Conservation (phyloP, 176 grass and related monocot genomes). For the Themeda triandra region DNA sequence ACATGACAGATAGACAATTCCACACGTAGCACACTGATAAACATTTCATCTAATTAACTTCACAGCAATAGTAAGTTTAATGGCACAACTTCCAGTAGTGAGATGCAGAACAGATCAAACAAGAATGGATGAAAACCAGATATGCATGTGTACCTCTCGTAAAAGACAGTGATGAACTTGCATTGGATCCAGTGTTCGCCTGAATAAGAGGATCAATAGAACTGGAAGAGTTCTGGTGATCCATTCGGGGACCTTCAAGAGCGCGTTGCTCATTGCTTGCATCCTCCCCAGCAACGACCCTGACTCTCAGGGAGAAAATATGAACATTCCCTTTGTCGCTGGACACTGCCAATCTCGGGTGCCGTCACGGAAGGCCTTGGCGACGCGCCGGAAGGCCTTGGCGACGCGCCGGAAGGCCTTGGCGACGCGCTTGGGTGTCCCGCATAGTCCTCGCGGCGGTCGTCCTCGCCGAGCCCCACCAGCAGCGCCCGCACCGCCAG, state of each 20-base stretch:
- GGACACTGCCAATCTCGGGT: constrained; percentile 73
- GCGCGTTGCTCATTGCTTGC: constrained; percentile 36
- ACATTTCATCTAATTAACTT: background rate
- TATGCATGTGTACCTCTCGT: constrained; percentile 57
- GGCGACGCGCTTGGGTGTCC: too few species aligned
- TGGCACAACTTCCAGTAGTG: background rate
- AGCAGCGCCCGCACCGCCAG: too few species aligned
- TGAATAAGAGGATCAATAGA: constrained; percentile 74
- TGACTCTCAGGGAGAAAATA: constrained; percentile 82
- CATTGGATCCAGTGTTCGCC: constrained; percentile 68
- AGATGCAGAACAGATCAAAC: too few species aligned
- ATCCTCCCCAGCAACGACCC: constrained; percentile 78
- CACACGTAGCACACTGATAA: background rate
- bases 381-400: too few species aligned
- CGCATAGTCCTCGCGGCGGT: too few species aligned
- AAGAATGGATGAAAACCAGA: constrained; percentile 12
- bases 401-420: too few species aligned
- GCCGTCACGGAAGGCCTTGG: too few species aligned
- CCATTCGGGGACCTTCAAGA: constrained; percentile 57
- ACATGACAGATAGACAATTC: background rate
- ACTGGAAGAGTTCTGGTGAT: constrained; percentile 60
- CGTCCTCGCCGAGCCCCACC: too few species aligned
- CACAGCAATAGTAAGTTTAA: background rate
- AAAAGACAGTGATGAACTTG: constrained; percentile 81
- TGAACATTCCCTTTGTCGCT: constrained; percentile 94